Evolutionary conservation across 495 filamentous ascomycete genomes (phyloP).

Genomic region (Aspergillus haitiensis): DNA sequence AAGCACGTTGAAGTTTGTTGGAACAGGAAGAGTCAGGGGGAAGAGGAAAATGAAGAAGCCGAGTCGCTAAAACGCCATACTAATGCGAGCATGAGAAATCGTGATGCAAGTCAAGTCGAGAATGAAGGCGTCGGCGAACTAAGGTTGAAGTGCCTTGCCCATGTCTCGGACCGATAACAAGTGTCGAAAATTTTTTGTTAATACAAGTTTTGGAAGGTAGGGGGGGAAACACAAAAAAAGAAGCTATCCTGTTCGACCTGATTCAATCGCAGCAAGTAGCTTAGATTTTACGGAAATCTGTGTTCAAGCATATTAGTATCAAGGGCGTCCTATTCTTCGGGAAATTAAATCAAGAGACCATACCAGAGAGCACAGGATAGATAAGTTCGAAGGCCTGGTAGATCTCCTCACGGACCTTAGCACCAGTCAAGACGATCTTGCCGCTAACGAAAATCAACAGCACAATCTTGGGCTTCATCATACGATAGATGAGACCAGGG

Average conservation of each 20-base stretch:
- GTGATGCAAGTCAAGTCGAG: conserved; percentile 26
- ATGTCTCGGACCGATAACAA: conserved; percentile 39
- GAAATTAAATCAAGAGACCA: conserved; percentile 19
- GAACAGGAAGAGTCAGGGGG: conserved; percentile 10
- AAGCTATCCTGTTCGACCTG: conserved; percentile 23
- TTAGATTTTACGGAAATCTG: conserved; percentile 70
- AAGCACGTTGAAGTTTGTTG: conserved; percentile 25
- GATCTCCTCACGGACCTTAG: conserved; percentile 98
- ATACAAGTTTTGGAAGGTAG: conserved; percentile 54
- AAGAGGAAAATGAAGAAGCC: conserved; percentile 13
- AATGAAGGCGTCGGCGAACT: conserved; percentile 18
- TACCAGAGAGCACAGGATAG: conserved; percentile 95
- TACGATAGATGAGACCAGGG: conserved; percentile 98
- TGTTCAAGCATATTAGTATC: conserved; percentile 28
- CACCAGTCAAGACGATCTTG: conserved; percentile 97
- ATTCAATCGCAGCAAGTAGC: conserved; percentile 1
- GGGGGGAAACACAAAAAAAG: conserved; percentile 35
- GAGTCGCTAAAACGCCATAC: conserved; percentile 53
- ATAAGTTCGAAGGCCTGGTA: conserved; percentile 99
- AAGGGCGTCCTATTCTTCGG: not conserved
- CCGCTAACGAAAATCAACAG: conserved; percentile 98
- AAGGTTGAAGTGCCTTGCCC: conserved; percentile 27
- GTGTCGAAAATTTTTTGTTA: conserved; percentile 46
- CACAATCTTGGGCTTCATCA: conserved; percentile 99
- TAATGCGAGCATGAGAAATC: conserved; percentile 51